Base-by-base conservation (phyloP, 192 early-diverging fungal genomes). In the Coemansia sp. region DNA sequence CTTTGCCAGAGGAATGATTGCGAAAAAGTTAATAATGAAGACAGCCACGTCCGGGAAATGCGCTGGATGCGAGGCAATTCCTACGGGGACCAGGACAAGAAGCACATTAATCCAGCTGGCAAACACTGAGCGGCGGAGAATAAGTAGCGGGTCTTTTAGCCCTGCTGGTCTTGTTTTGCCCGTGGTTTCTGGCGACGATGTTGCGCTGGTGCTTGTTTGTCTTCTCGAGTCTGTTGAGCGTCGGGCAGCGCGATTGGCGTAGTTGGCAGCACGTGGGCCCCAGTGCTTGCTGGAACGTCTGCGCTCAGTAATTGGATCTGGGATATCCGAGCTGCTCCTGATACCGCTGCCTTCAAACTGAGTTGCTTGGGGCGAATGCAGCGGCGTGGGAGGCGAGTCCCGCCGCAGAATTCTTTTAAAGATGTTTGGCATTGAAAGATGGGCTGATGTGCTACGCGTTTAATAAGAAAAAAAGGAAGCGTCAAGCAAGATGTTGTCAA, bases 1-100 rank as follows among this genome's bases (percentile, higher is more conserved):
- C 68, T 96, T 95, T 26, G 97, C 95, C 46, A 98, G 78, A 26
- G 95, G 93, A 22, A 98, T 77, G 49, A 97, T 93, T 7, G 93
- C 95, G 26, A 94, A 86, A 51, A 98, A 95, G 86, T 97, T 98
- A 48, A 95, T 81, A 18, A 86, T 59, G 67, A 98, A 98, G 1
- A 88, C 73, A 9, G 87, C 70, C 42, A 87, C 85, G 42, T 90
- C 87, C 15, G 80, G 69, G 86, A 92, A 94, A 26, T 87, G 72
- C 41, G 90, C 73, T 21, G 78, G 67, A 40, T 76, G 81, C 40
- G 91, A 84, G 0, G 90, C 64, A 32, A 95, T 84, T 8, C 90
- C 96, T 8, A 98, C 81, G 2, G 94, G 94, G 8, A 94, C 85
- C 43, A 96, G 90, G 0, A 93, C 26, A 13, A 95, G 75, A 1